Percentiles rank a stretch among this genome's conserved stretches.
phyloP scores from a whole-genome alignment of 2,329 filamentous ascomycete species.

The Colletotrichum sp. region DNA sequence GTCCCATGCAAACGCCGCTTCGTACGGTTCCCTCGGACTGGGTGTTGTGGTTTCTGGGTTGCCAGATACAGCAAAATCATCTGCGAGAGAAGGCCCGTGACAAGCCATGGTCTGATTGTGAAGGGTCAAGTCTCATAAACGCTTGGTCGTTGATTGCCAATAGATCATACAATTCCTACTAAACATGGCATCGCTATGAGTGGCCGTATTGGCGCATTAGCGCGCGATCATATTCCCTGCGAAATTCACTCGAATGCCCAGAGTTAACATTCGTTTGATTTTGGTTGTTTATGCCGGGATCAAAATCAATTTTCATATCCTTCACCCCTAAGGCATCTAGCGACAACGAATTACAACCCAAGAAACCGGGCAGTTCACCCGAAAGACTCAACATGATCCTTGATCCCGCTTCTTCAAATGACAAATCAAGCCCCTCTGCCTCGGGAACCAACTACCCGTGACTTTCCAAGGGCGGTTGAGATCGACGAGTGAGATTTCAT shows the following conservation, averaged over 20 bases:
- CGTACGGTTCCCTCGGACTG: rapidly evolving
- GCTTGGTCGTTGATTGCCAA: too few relatives aligned
- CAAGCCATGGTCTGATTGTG: not conserved
- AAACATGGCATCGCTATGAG: too few relatives aligned
- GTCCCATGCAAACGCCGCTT: not conserved
- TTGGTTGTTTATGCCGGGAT: too few relatives aligned
- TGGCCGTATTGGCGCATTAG: too few relatives aligned
- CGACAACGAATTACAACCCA: too few relatives aligned
- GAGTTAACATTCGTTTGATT: too few relatives aligned
- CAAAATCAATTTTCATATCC: too few relatives aligned
- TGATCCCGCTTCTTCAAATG: conserved; percentile 9
- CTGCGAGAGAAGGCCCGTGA: not conserved
- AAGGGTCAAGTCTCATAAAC: not conserved
- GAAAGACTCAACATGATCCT: not conserved
- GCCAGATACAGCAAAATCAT: not conserved
- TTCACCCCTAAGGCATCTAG: too few relatives aligned
- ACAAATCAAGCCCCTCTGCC: conserved; percentile 23
- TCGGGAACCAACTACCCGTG: conserved; percentile 20
- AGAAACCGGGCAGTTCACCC: not conserved
- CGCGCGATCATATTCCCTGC: too few relatives aligned
- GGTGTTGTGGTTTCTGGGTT: not conserved
- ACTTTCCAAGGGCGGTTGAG: conserved; percentile 19
- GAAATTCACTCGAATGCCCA: too few relatives aligned
- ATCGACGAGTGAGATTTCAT: conserved; percentile 39
- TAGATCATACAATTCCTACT: too few relatives aligned